Evolutionary conservation across 441 rosid species (phyloP), one percentile per base, ranked within the genome.

Genomic region (Corymbia calophylla): DNA sequence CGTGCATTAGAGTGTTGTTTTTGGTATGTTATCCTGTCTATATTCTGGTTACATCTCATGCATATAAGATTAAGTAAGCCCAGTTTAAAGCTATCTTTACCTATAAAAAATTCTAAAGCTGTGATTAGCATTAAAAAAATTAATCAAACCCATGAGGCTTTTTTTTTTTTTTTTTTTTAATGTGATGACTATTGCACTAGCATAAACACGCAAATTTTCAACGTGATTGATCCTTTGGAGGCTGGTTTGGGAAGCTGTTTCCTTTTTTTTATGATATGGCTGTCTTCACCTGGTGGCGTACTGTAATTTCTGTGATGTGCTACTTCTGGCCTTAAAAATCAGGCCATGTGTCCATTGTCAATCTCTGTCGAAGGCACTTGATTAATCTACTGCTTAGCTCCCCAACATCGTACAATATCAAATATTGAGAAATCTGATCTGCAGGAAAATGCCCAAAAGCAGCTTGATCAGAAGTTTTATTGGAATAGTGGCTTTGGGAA

Each of bases 391-490:
- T 60, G 64, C 66, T 60, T 86, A 35, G 49, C 35, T 32, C 32
- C 31, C 60, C 68, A 32, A 44, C 53, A 77, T 77, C 29, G 23
- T 23, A 29, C 27, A 32, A 81, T 64, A 85, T 54, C 27, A 49
- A 86, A 70, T 29, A 14, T 53, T 86, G 80, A 44, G 44, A 62
- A 16, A 44, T 89, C 88, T 86, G 56, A 66, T 73, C 55, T 39
- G 47, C 95, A 97, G 99, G 98, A 98, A 87, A 98, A 96, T 93
- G 98, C 99, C 87, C 93, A 96, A 93, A 95, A 94, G 90, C 92
- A 95, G 93, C 96, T 94, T 91, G 99, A 96, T 64, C 96, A 95
- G 92, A 95, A 95, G 35, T 96, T 96, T 86, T 94, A 96, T 87
- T 96, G 97, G 88, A 95, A 93, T 89, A 95, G 91, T 87, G 93